A percentile compares a stretch with the other conserved stretches of the same genome.
Conservation (phyloP, 2,329 filamentous ascomycete species). For the Penicillium sp. region DNA sequence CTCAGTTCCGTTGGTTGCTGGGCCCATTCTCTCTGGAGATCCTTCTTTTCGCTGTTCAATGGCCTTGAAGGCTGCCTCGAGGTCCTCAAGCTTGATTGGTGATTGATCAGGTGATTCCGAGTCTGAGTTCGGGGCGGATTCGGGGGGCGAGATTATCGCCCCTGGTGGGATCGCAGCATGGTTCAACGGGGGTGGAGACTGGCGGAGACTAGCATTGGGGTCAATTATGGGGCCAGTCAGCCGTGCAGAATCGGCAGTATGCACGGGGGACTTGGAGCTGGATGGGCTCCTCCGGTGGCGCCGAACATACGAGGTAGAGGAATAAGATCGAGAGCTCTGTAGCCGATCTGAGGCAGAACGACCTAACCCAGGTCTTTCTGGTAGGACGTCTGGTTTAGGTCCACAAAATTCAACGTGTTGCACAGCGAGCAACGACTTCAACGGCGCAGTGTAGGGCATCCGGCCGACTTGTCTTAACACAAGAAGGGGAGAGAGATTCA, state of each 20-base stretch:
- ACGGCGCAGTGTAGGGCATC: constrained; percentile 54
- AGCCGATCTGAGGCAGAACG: constrained; percentile 39
- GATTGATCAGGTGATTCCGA: constrained; percentile 57
- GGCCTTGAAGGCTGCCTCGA: constrained; percentile 79
- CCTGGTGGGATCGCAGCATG: constrained; percentile 77
- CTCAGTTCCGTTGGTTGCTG: constrained; percentile 12
- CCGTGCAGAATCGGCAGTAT: constrained; percentile 8
- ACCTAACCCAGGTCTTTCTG: constrained; percentile 20
- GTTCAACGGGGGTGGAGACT: constrained; percentile 80
- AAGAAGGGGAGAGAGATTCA: constrained; percentile 18
- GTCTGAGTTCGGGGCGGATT: constrained; percentile 78
- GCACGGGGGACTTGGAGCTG: constrained; percentile 35
- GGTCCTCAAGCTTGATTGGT: constrained; percentile 58
- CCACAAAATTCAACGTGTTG: constrained; percentile 53
- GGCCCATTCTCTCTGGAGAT: constrained; percentile 29
- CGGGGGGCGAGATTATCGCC: constrained; percentile 87
- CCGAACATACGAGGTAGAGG: constrained; percentile 62
- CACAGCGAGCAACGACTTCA: constrained; percentile 59
- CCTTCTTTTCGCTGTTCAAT: constrained; percentile 56
- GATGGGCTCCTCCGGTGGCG: constrained; percentile 63
- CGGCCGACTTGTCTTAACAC: constrained; percentile 40
- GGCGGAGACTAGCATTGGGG: constrained; percentile 66
- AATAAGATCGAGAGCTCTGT: constrained; percentile 56
- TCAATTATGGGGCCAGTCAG: constrained; percentile 33
- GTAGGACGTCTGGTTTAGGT: constrained; percentile 32